A percentile compares a stretch with the other conserved stretches of the same genome.
Conservation (phyloP, 176 grass and related monocot genomes). For the Triticum aestivum region IWGSC_CS_RefSeq_v2.1 NC_057795.1:683176625-683177124, state of each 20-base stretch:
- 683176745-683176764: slow-evolving; percentile 14
- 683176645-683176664: background rate
- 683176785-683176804: background rate
- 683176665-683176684: background rate
- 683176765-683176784: slow-evolving; percentile 5
- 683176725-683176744: slow-evolving; percentile 14
- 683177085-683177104: background rate
- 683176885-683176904: slow-evolving; percentile 33
- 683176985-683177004: slow-evolving; percentile 45
- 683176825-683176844: background rate
- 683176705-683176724: background rate
- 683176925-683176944: slow-evolving; percentile 47
- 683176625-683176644: background rate
- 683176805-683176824: background rate
- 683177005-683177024: slow-evolving; percentile 30
- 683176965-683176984: slow-evolving; percentile 42
- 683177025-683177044: background rate
- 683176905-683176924: slow-evolving; percentile 48
- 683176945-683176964: slow-evolving; percentile 47
- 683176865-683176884: background rate
- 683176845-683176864: background rate
- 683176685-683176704: background rate
- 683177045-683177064: background rate
- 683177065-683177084: background rate
- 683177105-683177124: background rate